These are phyloP conservation scores for Lepidium sativum DNA, from an alignment of 345 rosid species.

Conservation along the genomic window DNA sequence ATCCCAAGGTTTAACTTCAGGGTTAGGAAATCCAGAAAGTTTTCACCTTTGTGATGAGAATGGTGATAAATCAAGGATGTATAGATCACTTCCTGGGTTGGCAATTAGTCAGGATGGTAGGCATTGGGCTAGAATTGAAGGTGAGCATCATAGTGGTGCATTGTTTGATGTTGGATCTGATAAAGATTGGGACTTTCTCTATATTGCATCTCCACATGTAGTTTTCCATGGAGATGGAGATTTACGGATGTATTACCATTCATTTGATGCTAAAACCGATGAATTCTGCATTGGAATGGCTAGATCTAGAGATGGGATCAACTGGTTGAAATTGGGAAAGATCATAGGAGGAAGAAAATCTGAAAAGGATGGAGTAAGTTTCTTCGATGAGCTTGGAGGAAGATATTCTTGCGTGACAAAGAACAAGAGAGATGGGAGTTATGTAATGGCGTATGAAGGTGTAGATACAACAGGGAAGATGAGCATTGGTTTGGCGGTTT, in stretches of 20 bases:
- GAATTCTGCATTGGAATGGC: slow-evolving; percentile 58
- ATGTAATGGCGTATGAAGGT: slow-evolving; percentile 72
- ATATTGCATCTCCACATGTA: slow-evolving; percentile 62
- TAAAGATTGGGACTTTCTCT: slow-evolving; percentile 73
- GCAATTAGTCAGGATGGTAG: slow-evolving; percentile 85
- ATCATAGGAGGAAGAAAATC: slow-evolving; percentile 43
- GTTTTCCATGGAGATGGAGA: slow-evolving; percentile 60
- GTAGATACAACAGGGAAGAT: slow-evolving; percentile 35
- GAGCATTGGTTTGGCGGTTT: slow-evolving; percentile 59
- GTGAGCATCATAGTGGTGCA: slow-evolving; percentile 78
- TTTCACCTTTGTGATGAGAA: slow-evolving; percentile 21
- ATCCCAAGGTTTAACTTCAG: slow-evolving; percentile 17
- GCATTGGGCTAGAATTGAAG: slow-evolving; percentile 90
- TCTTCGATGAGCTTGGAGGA: slow-evolving; percentile 52
- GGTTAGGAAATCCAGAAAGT: slow-evolving; percentile 45
- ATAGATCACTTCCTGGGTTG: slow-evolving; percentile 58
- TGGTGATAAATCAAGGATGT: slow-evolving; percentile 10
- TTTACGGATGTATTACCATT: slow-evolving; percentile 76
- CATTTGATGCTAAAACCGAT: slow-evolving; percentile 45
- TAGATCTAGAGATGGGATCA: slow-evolving; percentile 80
- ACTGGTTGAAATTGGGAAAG: slow-evolving; percentile 68
- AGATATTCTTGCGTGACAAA: slow-evolving; percentile 49
- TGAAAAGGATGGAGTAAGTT: neutral
- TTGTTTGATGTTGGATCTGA: slow-evolving; percentile 68
- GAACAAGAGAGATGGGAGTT: slow-evolving; percentile 50